Percentiles rank a stretch among this genome's conserved stretches.
phyloP scores from a whole-genome alignment of 2,329 filamentous ascomycete species.

The Orbilia javanica region DNA sequence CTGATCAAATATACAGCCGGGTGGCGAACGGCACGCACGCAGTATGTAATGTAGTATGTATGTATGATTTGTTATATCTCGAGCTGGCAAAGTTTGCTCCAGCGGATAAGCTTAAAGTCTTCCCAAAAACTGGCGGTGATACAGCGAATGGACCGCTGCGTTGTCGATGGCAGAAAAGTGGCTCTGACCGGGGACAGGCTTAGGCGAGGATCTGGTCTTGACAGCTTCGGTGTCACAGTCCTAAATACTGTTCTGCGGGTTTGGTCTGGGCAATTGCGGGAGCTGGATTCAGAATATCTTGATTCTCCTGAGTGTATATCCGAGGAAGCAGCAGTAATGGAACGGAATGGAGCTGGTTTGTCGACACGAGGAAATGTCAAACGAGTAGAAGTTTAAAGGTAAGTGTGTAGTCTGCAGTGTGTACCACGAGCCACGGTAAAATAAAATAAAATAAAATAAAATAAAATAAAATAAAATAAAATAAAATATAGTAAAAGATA shows the following conservation, averaged over 20 bases:
- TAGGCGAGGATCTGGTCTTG: conserved; percentile 25
- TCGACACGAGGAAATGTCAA: conserved; percentile 5
- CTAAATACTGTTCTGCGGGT: no score
- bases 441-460: neutral
- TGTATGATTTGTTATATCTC: neutral
- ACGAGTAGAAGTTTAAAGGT: neutral
- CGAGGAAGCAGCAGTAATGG: no score
- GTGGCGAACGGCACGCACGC: conserved; percentile 1
- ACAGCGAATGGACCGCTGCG: conserved; percentile 33
- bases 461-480: neutral
- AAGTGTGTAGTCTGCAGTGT: neutral
- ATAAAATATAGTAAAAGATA: neutral
- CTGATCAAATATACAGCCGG: no score
- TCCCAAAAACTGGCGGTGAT: no score
- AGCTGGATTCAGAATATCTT: neutral
- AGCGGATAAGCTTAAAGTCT: neutral
- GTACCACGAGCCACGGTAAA: conserved; percentile 3
- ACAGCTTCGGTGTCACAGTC: conserved; percentile 7
- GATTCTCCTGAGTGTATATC: neutral
- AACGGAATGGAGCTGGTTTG: neutral
- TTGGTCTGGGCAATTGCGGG: no score
- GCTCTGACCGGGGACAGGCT: conserved; percentile 25
- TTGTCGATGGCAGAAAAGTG: conserved; percentile 31
- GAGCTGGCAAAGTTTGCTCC: conserved; percentile 47
- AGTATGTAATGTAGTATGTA: neutral